Percentiles rank a stretch among this genome's conserved stretches.
Evolutionary conservation across 2,329 filamentous ascomycete species (phyloP).

Genomic region (Aspergillus sp.): DNA sequence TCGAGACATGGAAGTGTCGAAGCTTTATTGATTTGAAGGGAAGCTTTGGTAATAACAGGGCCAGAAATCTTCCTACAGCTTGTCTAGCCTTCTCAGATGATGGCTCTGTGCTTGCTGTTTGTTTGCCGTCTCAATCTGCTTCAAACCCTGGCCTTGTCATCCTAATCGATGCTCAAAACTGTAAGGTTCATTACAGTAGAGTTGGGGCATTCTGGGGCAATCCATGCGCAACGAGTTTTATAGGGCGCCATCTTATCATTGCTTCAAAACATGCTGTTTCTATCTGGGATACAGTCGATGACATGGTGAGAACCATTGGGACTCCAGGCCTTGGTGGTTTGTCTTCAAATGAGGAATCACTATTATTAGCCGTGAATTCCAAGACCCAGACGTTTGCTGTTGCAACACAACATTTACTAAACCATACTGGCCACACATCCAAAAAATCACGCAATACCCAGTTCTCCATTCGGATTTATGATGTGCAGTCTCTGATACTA

Average conservation of each 20-base stretch:
- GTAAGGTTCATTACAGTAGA: slow-evolving; percentile 62
- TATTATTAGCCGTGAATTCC: slow-evolving; percentile 62
- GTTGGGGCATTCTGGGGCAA: slow-evolving; percentile 63
- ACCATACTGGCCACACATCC: slow-evolving; percentile 7
- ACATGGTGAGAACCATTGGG: slow-evolving; percentile 66
- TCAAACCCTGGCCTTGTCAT: slow-evolving; percentile 61
- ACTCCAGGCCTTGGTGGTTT: slow-evolving; percentile 39
- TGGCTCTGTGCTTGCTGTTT: slow-evolving; percentile 73
- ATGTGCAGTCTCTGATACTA: slow-evolving; percentile 54
- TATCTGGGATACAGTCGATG: slow-evolving; percentile 80
- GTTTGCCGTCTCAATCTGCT: slow-evolving; percentile 34
- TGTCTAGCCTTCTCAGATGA: slow-evolving; percentile 76
- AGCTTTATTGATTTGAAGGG: slow-evolving; percentile 48
- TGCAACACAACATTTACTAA: slow-evolving; percentile 37
- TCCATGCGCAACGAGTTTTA: slow-evolving; percentile 64
- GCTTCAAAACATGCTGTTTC: slow-evolving; percentile 64
- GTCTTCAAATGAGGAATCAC: slow-evolving; percentile 8
- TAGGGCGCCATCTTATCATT: slow-evolving; percentile 70
- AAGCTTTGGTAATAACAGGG: slow-evolving; percentile 15
- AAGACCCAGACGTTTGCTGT: slow-evolving; percentile 63
- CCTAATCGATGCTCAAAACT: slow-evolving; percentile 69
- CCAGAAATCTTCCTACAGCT: slow-evolving; percentile 48
- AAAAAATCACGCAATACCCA: slow-evolving; percentile 43
- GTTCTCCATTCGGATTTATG: slow-evolving; percentile 61
- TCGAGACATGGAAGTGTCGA: slow-evolving; percentile 72